Base-by-base conservation (phyloP, 257 asterid genomes). In the Mitragyna speciosa region DNA sequence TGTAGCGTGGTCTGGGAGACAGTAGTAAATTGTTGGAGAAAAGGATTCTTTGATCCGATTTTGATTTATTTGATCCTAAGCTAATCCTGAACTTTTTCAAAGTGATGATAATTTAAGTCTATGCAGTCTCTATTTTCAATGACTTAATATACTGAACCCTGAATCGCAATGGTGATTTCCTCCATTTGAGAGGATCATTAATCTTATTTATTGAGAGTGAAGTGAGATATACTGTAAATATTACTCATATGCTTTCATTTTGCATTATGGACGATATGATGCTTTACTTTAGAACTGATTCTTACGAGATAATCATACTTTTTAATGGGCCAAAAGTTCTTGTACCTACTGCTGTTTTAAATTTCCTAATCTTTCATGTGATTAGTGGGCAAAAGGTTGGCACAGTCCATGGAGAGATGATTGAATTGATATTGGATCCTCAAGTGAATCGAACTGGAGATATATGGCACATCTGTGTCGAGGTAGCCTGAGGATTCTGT, bases 391-490 rank as follows among this genome's bases (percentile, higher is more conserved):
- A 81, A 75, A 70, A 52, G 73, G 77, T 75, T 28, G 80, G 84
- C 75, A 78, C 79, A 49, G 71, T 73, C 77, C 87, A 85, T 79
- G 87, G 89, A 76, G 97, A 83, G 82, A 86, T 85, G 94, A 82
- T 89, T 81, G 97, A 92, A 85, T 78, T 93, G 72, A 65, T 90
- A 15, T 82, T 95, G 86, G 97, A 95, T 83, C 92, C 94, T n/a
- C 91, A 86, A 84, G 85, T 83, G 69, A 95, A 95, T 84, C 94
- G 87, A 88, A 93, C 98, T 15, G 99, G 95, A 86, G 92, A 92
- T 83, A 87, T 91, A 89, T 95, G 99, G 99, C 99, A 95, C 89
- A 87, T 95, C 79, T 87, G 93, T 85, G 84, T 92, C 78, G 92
- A 95, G 99, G 99, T 95, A 88, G 82, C 78, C 82, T 83, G 45